Percentiles rank a stretch among this genome's conserved stretches.
Evolutionary conservation across 805 yeast genomes (phyloP).

Genomic region (Wickerhamiella sergipiensis): DNA sequence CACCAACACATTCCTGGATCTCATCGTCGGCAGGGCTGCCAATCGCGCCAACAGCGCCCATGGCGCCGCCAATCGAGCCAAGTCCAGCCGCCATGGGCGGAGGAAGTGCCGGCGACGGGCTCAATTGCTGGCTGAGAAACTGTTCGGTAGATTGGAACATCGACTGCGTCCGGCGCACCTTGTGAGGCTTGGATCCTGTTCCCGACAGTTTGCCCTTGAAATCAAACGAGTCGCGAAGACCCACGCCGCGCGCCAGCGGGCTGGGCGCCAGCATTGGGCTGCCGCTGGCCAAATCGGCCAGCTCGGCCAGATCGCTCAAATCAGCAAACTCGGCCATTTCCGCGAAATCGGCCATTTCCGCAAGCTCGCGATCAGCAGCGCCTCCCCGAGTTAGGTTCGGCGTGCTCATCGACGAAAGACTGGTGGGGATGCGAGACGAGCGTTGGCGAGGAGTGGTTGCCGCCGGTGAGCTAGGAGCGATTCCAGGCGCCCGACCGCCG

Average conservation of each 20-base stretch:
- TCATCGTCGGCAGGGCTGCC: slow-evolving; percentile 6
- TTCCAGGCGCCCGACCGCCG: not conserved
- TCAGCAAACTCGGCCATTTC: too few species aligned
- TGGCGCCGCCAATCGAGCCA: slow-evolving; percentile 8
- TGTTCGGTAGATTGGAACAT: slow-evolving; percentile 51
- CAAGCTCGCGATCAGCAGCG: too few species aligned
- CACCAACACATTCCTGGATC: slow-evolving; percentile 10
- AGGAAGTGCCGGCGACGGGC: slow-evolving; percentile 2
- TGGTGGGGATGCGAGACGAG: not conserved
- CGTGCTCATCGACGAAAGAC: not conserved
- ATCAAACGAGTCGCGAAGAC: not conserved
- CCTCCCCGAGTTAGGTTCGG: not conserved
- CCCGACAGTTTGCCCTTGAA: not conserved
- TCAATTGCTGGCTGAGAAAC: slow-evolving; percentile 27
- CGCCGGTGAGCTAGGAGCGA: not conserved
- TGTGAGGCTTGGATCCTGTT: not conserved
- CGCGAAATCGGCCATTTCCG: not conserved
- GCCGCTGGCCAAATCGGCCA: not conserved
- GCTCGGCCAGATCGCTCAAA: too few species aligned
- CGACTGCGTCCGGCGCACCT: slow-evolving; percentile 51
- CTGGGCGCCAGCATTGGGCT: not conserved
- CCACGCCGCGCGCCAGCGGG: not conserved
- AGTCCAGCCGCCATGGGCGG: not conserved
- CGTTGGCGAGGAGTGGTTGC: not conserved
- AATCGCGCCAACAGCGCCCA: slow-evolving; percentile 1